Conservation (phyloP, 1,284 basidiomycete genomes). For the Cutaneotrichosporon sp. region DNA sequence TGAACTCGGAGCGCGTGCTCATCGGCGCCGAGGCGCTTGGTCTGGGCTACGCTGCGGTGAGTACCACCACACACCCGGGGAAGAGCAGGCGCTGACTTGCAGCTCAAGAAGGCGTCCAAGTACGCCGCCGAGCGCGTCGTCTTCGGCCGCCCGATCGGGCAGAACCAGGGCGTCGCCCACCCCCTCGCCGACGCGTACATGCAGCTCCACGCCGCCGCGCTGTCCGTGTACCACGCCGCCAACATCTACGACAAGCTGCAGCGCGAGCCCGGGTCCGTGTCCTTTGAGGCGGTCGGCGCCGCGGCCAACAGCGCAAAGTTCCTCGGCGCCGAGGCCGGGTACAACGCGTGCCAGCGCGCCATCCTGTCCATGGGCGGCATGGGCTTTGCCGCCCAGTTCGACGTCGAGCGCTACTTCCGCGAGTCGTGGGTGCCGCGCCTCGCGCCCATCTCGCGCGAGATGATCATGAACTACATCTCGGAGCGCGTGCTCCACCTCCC, state of each 20-base stretch:
- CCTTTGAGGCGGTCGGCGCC: constrained; percentile 17
- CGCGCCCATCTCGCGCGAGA: constrained; percentile 24
- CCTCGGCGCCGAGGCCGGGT: constrained; percentile 24
- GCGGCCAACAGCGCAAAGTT: constrained; percentile 24
- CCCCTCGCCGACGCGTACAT: constrained; percentile 28
- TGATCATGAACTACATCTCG: constrained; percentile 24
- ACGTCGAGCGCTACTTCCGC: constrained; percentile 25
- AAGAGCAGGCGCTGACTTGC: too few species aligned
- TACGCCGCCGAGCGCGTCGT: constrained; percentile 25
- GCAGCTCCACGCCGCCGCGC: constrained; percentile 23
- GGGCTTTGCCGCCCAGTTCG: constrained; percentile 24
- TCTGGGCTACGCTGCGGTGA: constrained; percentile 31
- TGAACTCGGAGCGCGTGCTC: constrained; percentile 54
- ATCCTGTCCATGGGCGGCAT: constrained; percentile 25
- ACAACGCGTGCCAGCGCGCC: constrained; percentile 22
- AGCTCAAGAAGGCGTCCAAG: constrained; percentile 16
- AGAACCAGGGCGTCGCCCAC: constrained; percentile 29
- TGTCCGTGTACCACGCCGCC: constrained; percentile 25
- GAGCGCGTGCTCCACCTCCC: constrained; percentile 26
- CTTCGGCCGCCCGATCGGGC: constrained; percentile 25
- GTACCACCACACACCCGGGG: too few species aligned
- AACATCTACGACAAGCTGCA: constrained; percentile 22
- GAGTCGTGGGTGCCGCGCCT: constrained; percentile 25
- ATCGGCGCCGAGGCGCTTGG: constrained; percentile 55
- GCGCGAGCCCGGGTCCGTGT: constrained; percentile 15